Evolutionary conservation across 257 asterid species (phyloP).

Genomic region (Nyctanthes arbortristis): DNA sequence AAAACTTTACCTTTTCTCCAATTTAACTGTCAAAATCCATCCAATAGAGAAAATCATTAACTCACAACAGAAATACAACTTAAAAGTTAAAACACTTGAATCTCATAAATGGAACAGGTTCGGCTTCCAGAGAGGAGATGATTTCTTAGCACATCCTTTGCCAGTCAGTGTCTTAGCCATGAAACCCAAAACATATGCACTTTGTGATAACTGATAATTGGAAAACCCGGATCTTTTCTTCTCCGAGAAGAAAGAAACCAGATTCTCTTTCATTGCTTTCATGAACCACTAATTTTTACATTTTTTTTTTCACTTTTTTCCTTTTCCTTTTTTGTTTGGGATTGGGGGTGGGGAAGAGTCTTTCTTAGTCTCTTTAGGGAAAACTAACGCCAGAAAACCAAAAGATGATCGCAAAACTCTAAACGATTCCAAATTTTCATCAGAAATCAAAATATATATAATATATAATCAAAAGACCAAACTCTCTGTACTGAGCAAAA

Average conservation of each 20-base stretch:
- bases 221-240: background rate
- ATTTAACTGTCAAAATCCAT: conserved; percentile 33
- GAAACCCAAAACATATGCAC: conserved; percentile 2
- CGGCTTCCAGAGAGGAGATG: background rate
- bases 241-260: conserved; percentile 11
- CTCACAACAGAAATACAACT: background rate
- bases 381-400: background rate
- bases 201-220: background rate
- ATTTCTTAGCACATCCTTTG: background rate
- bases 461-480: background rate
- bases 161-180: background rate
- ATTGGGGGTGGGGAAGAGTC: too few relatives aligned
- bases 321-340: too few relatives aligned
- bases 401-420: background rate
- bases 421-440: background rate
- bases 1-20: conserved; percentile 23
- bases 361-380: background rate
- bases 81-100: background rate
- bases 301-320: too few relatives aligned
- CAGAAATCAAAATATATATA: background rate
- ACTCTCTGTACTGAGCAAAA: conserved; percentile 4
- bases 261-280: too few relatives aligned
- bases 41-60: background rate
- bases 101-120: background rate
- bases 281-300: too few relatives aligned